Evolutionary conservation across 1,284 basidiomycete species (phyloP).

Genomic region (Coniophora puteana): DNA sequence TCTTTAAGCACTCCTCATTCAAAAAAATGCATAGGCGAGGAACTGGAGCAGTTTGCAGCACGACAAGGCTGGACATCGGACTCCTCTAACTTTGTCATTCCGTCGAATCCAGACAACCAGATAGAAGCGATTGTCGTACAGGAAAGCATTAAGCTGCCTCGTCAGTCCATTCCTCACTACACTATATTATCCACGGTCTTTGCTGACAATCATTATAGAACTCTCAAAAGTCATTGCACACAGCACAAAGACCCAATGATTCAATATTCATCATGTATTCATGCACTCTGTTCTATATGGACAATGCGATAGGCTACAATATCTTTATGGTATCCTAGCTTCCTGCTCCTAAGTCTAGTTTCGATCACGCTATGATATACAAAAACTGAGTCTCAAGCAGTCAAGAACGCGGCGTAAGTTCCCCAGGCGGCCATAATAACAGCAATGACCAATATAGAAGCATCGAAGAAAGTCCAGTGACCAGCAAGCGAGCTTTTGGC

Average conservation of each 20-base stretch:
- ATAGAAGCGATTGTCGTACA: conserved; percentile 93
- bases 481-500: conserved; percentile 58
- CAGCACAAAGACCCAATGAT: conserved; percentile 42
- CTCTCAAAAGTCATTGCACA: conserved; percentile 82
- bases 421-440: conserved; percentile 75
- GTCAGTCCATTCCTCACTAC: conserved; percentile 46
- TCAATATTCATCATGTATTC: conserved; percentile 1
- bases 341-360: not conserved
- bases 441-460: conserved; percentile 50
- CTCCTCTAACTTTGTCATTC: conserved; percentile 59
- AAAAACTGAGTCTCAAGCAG: conserved; percentile 16
- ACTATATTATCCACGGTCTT: not conserved
- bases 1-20: conserved; percentile 26
- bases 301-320: conserved; percentile 6
- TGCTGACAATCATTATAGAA: conserved; percentile 51
- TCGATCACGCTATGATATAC: not conserved
- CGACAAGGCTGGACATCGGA: conserved; percentile 78
- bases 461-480: conserved; percentile 49
- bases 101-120: conserved; percentile 91
- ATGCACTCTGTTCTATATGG: not conserved
- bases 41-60: conserved; percentile 62
- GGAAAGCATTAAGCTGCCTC: conserved; percentile 85
- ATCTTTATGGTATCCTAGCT: not conserved
- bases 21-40: too few relatives aligned
- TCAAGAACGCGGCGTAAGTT: conserved; percentile 65